Percentiles rank a stretch among this genome's conserved stretches.
Evolutionary conservation across 2,329 filamentous ascomycete species (phyloP).

Genomic region (Lachnellula subtilissima): DNA sequence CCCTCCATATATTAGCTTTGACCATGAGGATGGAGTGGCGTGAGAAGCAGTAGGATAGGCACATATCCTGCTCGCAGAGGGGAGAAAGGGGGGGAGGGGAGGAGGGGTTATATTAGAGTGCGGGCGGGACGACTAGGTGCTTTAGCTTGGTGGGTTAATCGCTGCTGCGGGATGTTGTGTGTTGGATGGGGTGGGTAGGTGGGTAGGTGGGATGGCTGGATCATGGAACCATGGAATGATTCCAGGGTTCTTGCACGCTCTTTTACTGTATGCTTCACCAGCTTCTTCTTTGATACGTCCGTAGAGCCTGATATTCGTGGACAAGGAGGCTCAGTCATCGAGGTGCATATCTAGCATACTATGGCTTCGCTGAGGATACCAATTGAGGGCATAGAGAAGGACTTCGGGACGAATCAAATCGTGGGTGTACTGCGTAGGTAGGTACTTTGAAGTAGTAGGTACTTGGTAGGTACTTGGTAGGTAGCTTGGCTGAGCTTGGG

Average conservation of each 20-base stretch:
- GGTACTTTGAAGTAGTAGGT: too few species aligned
- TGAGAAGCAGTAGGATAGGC: conserved; percentile 16
- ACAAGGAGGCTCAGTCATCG: neutral
- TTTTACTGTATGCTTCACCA: neutral
- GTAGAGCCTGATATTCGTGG: neutral
- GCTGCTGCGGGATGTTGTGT: too few species aligned
- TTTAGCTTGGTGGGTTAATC: neutral
- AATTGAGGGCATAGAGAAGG: neutral
- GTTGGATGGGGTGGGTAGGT: too few species aligned
- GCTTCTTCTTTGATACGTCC: neutral
- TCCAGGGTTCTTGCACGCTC: too few species aligned
- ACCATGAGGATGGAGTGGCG: conserved; percentile 22
- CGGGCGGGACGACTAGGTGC: neutral
- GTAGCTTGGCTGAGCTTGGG: too few species aligned
- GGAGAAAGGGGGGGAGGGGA: neutral
- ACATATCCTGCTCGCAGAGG: neutral
- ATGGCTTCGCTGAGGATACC: neutral
- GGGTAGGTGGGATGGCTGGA: too few species aligned
- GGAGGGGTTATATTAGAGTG: neutral
- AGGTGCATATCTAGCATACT: neutral
- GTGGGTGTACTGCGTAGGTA: too few species aligned
- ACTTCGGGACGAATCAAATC: neutral
- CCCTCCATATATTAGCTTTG: conserved; percentile 32
- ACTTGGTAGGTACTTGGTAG: too few species aligned
- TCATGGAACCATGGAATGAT: too few species aligned